Percentiles rank a stretch among this genome's conserved stretches.
Evolutionary conservation across 805 yeast species (phyloP).

Genomic region (Pichia insulana): DNA sequence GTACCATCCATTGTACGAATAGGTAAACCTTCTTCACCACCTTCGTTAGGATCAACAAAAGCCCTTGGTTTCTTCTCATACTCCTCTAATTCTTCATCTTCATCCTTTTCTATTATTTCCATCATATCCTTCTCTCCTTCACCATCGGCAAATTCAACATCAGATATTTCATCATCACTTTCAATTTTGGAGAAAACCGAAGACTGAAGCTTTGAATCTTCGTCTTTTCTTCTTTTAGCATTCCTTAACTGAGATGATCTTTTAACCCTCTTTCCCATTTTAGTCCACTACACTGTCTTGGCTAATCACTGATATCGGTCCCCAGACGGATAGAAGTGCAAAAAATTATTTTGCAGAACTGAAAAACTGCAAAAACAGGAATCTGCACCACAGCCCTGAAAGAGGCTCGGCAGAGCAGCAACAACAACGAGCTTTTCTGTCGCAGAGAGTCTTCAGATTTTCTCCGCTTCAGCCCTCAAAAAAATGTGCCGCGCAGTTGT

Average conservation of each 20-base stretch:
- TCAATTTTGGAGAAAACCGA: constrained; percentile 10
- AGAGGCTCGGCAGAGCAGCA: no score
- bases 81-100: constrained; percentile 56
- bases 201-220: constrained; percentile 29
- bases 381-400: no score
- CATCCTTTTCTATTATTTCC: constrained; percentile 7
- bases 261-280: constrained; percentile 31
- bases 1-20: constrained; percentile 65
- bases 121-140: constrained; percentile 4
- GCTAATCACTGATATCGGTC: background rate
- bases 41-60: constrained; percentile 34
- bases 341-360: no score
- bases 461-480: no score
- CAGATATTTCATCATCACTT: constrained; percentile 12
- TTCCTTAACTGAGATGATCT: constrained; percentile 29
- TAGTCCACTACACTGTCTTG: background rate
- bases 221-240: constrained; percentile 33
- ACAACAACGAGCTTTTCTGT: no score
- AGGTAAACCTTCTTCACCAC: constrained; percentile 63
- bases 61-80: constrained; percentile 69
- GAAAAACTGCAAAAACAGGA: no score
- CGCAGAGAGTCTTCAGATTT: no score
- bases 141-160: constrained; percentile 17
- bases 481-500: no score
- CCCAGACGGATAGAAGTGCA: background rate